Conservation (phyloP, 805 yeast species). For the Yarrowia osloensis region DNA sequence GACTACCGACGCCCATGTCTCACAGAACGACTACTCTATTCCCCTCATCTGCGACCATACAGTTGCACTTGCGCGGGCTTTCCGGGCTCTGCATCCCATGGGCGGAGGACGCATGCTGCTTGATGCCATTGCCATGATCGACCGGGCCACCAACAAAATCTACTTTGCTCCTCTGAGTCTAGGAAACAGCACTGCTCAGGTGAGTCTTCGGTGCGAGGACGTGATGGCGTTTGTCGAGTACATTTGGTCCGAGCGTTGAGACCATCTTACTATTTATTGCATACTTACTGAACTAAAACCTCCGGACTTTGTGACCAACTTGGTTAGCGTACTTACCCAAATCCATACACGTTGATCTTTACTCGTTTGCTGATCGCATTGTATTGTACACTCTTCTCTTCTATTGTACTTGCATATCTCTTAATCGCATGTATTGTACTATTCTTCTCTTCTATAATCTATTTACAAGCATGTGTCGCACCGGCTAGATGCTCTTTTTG, state of each 20-base stretch:
- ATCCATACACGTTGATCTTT: too few species aligned
- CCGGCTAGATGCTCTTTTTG: slow-evolving; percentile 1
- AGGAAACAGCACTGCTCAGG: slow-evolving; percentile 17
- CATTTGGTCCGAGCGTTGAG: slow-evolving; percentile 31
- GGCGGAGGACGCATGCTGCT: slow-evolving; percentile 41
- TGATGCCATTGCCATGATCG: slow-evolving; percentile 40
- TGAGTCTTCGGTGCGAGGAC: slow-evolving; percentile 17
- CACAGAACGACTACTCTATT: slow-evolving; percentile 9
- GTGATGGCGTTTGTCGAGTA: slow-evolving; percentile 28
- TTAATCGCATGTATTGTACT: not conserved
- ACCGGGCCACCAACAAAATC: slow-evolving; percentile 32
- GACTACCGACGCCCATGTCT: not conserved
- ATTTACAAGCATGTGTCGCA: not conserved
- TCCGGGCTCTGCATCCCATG: slow-evolving; percentile 41
- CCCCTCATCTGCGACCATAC: slow-evolving; percentile 37
- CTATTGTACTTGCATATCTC: not conserved
- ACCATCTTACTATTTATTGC: not conserved
- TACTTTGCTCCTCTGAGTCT: slow-evolving; percentile 30
- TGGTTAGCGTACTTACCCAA: too few species aligned
- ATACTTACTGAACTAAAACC: not conserved
- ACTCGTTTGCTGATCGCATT: too few species aligned
- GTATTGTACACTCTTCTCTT: too few species aligned
- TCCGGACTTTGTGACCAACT: too few species aligned
- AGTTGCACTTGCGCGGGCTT: slow-evolving; percentile 39
- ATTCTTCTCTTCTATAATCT: not conserved